Conservation (phyloP, 257 asterid species). For the Rubia yunnanensis region DNA sequence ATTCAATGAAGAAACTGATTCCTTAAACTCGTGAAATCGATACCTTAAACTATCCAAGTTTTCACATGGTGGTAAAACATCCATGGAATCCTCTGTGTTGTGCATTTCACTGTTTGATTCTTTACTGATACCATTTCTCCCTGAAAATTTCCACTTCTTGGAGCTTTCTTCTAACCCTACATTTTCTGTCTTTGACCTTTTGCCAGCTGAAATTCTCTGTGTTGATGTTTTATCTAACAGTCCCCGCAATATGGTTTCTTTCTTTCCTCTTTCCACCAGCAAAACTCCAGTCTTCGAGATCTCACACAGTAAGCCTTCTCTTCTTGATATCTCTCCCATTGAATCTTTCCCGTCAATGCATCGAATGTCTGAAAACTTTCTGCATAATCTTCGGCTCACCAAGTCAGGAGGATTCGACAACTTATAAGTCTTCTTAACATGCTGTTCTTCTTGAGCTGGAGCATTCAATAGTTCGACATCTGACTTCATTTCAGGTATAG, state of each 20-base stretch:
- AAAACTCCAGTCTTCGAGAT: slow-evolving; percentile 19
- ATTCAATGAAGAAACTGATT: not conserved
- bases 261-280: slow-evolving; percentile 19
- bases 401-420: slow-evolving; percentile 4
- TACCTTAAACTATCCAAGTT: not conserved
- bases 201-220: slow-evolving; percentile 4
- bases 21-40: not conserved
- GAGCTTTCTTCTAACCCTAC: slow-evolving; percentile 8
- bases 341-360: slow-evolving; percentile 5
- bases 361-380: slow-evolving; percentile 10
- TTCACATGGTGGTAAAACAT: not conserved
- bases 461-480: slow-evolving; percentile 20
- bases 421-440: not conserved
- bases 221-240: slow-evolving; percentile 11
- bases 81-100: not conserved
- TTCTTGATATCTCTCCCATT: slow-evolving; percentile 10
- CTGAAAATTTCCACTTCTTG: slow-evolving; percentile 7
- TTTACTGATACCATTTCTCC: slow-evolving; percentile 7
- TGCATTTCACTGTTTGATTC: slow-evolving; percentile 9
- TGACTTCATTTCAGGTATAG: slow-evolving; percentile 7
- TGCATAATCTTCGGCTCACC: slow-evolving; percentile 11
- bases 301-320: slow-evolving; percentile 14
- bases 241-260: slow-evolving; percentile 14
- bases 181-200: slow-evolving; percentile 12
- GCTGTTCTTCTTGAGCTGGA: slow-evolving; percentile 25